A percentile compares a stretch with the other conserved stretches of the same genome.
These are phyloP conservation scores for Pseudogymnoascus sp. DNA, from an alignment of 2,329 filamentous ascomycete species.

Conservation along the genomic window DNA sequence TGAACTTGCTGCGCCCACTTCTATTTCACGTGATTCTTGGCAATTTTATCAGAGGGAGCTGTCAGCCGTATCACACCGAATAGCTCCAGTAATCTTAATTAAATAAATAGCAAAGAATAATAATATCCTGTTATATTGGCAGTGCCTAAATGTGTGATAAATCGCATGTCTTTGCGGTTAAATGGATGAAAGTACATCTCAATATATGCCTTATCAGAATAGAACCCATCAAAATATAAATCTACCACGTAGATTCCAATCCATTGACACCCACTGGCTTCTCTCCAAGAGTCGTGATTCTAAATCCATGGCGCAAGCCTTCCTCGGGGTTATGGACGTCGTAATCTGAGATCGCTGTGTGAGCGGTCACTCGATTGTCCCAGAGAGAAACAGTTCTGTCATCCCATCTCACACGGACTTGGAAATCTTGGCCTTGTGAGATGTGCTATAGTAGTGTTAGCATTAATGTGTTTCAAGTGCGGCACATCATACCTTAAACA, in stretches of 20 bases:
- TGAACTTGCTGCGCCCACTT: neutral
- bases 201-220: neutral
- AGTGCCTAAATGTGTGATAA: neutral
- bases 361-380: conserved; percentile 54
- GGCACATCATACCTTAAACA: conserved; percentile 41
- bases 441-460: conserved; percentile 60
- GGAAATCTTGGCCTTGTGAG: conserved; percentile 61
- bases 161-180: neutral
- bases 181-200: neutral
- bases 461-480: conserved; percentile 28
- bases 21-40: neutral
- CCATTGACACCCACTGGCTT: conserved; percentile 32
- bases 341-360: conserved; percentile 39
- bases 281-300: conserved; percentile 35
- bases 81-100: neutral
- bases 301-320: conserved; percentile 35
- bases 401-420: conserved; percentile 67
- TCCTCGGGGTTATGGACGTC: conserved; percentile 34
- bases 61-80: neutral
- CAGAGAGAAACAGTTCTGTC: conserved; percentile 69
- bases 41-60: neutral
- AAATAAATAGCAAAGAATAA: neutral
- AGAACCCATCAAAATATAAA: neutral
- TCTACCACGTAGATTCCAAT: conserved; percentile 32
- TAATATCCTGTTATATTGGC: neutral